These are phyloP conservation scores for Candolleomyces aberdarensis DNA, from an alignment of 768 basidiomycete genomes.

Conservation along the genomic window DNA sequence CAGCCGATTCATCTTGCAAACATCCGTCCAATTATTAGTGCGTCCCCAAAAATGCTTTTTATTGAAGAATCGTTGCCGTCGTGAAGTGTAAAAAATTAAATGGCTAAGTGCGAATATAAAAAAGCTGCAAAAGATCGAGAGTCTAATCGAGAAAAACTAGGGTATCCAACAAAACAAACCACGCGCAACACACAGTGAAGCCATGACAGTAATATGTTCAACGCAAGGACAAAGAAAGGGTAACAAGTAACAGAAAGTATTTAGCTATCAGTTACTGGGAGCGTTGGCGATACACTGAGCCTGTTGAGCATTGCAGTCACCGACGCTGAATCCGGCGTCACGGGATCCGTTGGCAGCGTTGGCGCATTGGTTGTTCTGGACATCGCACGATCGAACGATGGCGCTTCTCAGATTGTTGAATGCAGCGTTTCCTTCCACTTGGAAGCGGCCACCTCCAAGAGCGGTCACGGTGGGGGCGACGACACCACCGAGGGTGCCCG, in stretches of 20 bases:
- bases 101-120: background rate
- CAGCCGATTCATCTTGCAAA: background rate
- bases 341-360: slow-evolving; percentile 52
- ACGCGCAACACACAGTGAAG: background rate
- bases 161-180: background rate
- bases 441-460: slow-evolving; percentile 41
- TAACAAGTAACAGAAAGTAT: background rate
- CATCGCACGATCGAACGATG: slow-evolving; percentile 48
- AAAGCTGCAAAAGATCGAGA: background rate
- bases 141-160: background rate
- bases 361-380: slow-evolving; percentile 59
- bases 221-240: background rate
- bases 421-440: slow-evolving; percentile 43
- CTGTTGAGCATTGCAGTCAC: slow-evolving; percentile 44
- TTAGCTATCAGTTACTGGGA: slow-evolving; percentile 4
- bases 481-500: slow-evolving; percentile 44
- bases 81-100: background rate
- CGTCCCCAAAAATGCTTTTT: background rate
- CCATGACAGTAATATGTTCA: too few species aligned
- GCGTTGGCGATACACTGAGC: slow-evolving; percentile 31
- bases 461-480: slow-evolving; percentile 42
- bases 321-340: slow-evolving; percentile 45
- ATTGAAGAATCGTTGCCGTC: background rate
- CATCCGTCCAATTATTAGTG: background rate
- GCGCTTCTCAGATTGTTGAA: slow-evolving; percentile 48